These are phyloP conservation scores for Halophytophthora polymorphica DNA, from an alignment of 352 stramenopile genomes.

Conservation along the genomic window DNA sequence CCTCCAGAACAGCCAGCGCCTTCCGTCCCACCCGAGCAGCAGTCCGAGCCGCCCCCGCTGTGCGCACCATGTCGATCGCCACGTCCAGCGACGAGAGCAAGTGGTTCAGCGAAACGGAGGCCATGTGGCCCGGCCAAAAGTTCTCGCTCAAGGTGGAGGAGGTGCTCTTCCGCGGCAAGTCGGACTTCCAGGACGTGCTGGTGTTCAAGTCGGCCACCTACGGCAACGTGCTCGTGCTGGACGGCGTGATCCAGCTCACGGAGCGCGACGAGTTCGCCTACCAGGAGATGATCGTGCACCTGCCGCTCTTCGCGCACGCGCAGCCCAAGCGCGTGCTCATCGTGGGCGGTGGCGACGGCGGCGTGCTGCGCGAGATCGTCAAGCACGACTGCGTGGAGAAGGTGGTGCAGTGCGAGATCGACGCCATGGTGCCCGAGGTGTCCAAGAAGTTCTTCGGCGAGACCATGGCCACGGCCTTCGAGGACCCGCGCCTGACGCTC, in stretches of 20 bases:
- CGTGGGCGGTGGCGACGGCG: constrained; percentile 97
- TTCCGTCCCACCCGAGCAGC: background rate
- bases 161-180: constrained; percentile 94
- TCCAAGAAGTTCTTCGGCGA: constrained; percentile 93
- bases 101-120: constrained; percentile 96
- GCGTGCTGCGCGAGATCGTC: constrained; percentile 95
- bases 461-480: constrained; percentile 91
- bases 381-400: constrained; percentile 94
- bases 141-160: constrained; percentile 93
- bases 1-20: too few relatives aligned
- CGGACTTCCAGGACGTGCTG: constrained; percentile 97
- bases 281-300: constrained; percentile 99
- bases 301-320: constrained; percentile 95
- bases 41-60: background rate
- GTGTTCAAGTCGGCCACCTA: constrained; percentile 99
- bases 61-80: constrained; percentile 29
- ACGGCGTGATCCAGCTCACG: constrained; percentile 99
- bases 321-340: constrained; percentile 96
- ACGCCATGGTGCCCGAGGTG: constrained; percentile 96
- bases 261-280: constrained; percentile 98
- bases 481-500: constrained; percentile 94
- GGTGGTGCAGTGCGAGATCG: constrained; percentile 99
- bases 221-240: constrained; percentile 97
- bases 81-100: constrained; percentile 37
- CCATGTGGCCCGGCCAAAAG: constrained; percentile 93